Base-by-base conservation (phyloP, 164 flowering plant species). In the Piper betle region DNA sequence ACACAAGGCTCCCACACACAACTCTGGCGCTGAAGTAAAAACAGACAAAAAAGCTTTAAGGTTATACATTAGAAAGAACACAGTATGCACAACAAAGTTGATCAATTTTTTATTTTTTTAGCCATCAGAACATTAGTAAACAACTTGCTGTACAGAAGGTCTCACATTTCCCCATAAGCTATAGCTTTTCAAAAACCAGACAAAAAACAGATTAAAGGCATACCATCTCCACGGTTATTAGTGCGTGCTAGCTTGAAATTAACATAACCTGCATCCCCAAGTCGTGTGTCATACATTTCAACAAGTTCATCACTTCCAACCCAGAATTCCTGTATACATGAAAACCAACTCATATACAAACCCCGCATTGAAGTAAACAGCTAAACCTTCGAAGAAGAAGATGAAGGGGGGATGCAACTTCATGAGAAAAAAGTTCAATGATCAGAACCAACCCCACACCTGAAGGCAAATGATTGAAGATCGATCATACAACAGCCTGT, bases 181-280 rank as follows among this genome's bases (percentile, higher is more conserved):
- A 25, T 25, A 25, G 33, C 33, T 25, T 25, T 25, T 25, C 37
- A 53, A 38, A 6, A n/a, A 55, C 39, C 39, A n/a, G 42, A 10
- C 33, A 25, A 25, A 25, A 25, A 25, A 25, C 33, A 25, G 33
- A 25, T 25, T 25, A 19, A 58, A 57, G 57, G 18, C 66, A 18
- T 77, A 92, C 98, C 98, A 68, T 93, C 98, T 33, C 98, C 98
- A 5, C 98, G 86, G 59, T 93, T 90, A 76, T 93, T 93, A 33
- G 98, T 93, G 5, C 98, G 78, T 0, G 80, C 90, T 25, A 93
- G 87, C 79, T 86, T 81, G 78, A 84, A 90, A 69, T 40, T 78
- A 63, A 70, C 40, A 66, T 93, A 93, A 39, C 97, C 97, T 59
- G 96, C 97, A 72, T 83, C 83, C 9, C 85, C 86, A 12, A 93